phyloP scores from a whole-genome alignment of 2,329 filamentous ascomycete species.

The Arthroderma uncinatum region DNA sequence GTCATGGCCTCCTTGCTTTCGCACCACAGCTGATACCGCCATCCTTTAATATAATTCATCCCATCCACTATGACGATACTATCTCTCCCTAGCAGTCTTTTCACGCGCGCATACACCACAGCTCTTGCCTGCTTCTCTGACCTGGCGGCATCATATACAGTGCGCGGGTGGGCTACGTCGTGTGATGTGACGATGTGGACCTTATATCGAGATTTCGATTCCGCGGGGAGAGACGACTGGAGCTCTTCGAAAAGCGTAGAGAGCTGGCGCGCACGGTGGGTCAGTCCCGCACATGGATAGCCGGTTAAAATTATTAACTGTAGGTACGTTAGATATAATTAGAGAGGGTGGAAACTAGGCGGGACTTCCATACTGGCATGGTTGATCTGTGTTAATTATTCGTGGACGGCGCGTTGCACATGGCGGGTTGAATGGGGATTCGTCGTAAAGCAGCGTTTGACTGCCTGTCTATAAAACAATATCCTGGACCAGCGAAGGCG shows the following conservation, averaged over 20 bases:
- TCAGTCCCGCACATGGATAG: conserved; percentile 54
- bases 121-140: conserved; percentile 54
- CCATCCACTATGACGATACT: conserved; percentile 53
- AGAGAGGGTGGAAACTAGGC: background rate
- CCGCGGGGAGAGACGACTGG: conserved; percentile 32
- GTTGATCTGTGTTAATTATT: background rate
- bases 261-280: conserved; percentile 49
- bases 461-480: background rate
- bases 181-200: conserved; percentile 32
- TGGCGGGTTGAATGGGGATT: background rate
- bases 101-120: conserved; percentile 50
- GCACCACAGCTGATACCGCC: conserved; percentile 56
- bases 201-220: conserved; percentile 36
- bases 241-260: conserved; percentile 39
- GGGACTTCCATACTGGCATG: background rate
- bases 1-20: conserved; percentile 54
- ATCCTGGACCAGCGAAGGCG: background rate
- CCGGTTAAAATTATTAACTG: conserved; percentile 53
- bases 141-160: conserved; percentile 46
- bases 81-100: conserved; percentile 46
- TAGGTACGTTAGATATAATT: background rate
- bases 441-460: background rate
- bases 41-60: conserved; percentile 59
- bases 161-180: conserved; percentile 35
- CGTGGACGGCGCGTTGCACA: background rate